Evolutionary conservation across 2,329 filamentous ascomycete genomes (phyloP).

Genomic region (Cladorrhinum sp.): DNA sequence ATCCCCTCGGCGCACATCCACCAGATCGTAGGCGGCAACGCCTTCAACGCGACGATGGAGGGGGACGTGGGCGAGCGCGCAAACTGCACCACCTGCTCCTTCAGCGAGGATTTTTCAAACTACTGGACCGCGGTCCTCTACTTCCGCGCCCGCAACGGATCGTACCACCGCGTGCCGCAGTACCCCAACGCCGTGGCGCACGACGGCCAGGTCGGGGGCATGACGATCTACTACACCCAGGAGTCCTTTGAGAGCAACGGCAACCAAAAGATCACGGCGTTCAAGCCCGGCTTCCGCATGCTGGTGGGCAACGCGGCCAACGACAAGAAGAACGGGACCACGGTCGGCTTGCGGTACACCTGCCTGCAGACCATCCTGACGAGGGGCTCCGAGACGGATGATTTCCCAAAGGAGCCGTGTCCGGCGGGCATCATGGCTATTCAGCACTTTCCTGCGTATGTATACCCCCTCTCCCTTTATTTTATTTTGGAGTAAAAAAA

Average conservation of each 20-base stretch:
- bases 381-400: conserved; percentile 17
- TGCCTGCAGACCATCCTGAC: conserved; percentile 17
- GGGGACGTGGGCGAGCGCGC: conserved; percentile 25
- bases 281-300: conserved; percentile 27
- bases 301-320: conserved; percentile 20
- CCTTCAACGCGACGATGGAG: conserved; percentile 28
- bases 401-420: conserved; percentile 22
- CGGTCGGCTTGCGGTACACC: conserved; percentile 19
- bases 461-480: background rate
- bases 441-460: conserved; percentile 22
- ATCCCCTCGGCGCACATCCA: conserved; percentile 27
- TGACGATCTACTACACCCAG: conserved; percentile 31
- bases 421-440: conserved; percentile 23
- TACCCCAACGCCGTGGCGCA: conserved; percentile 23
- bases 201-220: conserved; percentile 25
- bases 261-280: conserved; percentile 26
- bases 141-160: conserved; percentile 30
- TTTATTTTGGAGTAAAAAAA: background rate
- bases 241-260: conserved; percentile 27
- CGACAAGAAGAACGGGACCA: conserved; percentile 3
- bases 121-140: conserved; percentile 31
- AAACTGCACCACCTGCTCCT: conserved; percentile 28
- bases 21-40: conserved; percentile 28
- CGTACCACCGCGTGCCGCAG: conserved; percentile 28
- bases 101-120: conserved; percentile 30